Percentiles rank a stretch among this genome's conserved stretches.
Conservation (phyloP, 2,329 filamentous ascomycete genomes). For the Cordyceps pruinosa region DNA sequence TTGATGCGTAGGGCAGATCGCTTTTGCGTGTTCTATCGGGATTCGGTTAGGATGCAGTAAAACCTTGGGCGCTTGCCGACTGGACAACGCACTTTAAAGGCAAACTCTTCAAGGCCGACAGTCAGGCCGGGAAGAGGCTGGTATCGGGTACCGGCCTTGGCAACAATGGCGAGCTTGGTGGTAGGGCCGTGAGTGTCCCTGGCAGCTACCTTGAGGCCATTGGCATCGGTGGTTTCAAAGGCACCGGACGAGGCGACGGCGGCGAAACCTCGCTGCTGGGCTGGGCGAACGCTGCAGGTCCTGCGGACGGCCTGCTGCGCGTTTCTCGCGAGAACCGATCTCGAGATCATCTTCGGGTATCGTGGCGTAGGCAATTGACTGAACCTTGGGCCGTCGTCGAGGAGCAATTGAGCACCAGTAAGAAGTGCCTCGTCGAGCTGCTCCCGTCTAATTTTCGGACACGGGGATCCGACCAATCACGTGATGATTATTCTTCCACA, state of each 20-base stretch:
- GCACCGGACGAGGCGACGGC: constrained; percentile 60
- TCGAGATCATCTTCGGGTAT: constrained; percentile 55
- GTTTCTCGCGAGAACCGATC: constrained; percentile 52
- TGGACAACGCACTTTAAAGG: constrained; percentile 69
- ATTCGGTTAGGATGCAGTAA: constrained; percentile 23
- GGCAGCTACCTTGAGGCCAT: constrained; percentile 87
- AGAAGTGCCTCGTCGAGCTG: constrained; percentile 38
- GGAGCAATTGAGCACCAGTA: constrained; percentile 31
- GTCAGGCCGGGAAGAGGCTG: constrained; percentile 84
- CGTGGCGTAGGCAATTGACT: constrained; percentile 50
- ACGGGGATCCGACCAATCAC: constrained; percentile 30
- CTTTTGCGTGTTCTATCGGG: constrained; percentile 67
- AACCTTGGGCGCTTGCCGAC: constrained; percentile 39
- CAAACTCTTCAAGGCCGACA: constrained; percentile 86
- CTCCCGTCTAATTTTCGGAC: constrained; percentile 38
- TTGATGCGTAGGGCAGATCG: constrained; percentile 88
- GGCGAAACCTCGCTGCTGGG: constrained; percentile 49
- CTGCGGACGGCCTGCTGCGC: constrained; percentile 51
- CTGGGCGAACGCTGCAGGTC: constrained; percentile 49
- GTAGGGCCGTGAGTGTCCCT: constrained; percentile 84
- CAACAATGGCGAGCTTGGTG: constrained; percentile 82
- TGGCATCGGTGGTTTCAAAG: constrained; percentile 80
- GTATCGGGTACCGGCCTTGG: constrained; percentile 91
- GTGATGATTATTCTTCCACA: constrained; percentile 23
- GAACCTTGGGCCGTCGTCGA: constrained; percentile 35